phyloP scores from a whole-genome alignment of 305 asterid species.

The Withania somnifera region DNA sequence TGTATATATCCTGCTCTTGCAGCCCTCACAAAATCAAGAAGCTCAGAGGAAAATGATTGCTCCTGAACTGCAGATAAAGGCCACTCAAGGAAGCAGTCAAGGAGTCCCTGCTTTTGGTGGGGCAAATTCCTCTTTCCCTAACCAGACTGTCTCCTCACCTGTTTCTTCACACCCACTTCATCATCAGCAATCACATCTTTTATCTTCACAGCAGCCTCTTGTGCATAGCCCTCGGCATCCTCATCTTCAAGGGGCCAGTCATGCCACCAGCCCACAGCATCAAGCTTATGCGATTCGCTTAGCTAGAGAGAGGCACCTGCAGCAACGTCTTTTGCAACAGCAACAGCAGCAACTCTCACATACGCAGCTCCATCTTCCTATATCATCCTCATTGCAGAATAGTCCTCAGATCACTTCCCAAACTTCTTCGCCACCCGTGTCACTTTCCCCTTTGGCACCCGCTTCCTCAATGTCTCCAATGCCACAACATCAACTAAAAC shows the following conservation, averaged over 20 bases:
- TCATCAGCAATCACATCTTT: slow-evolving; percentile 8
- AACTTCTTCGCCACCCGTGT: slow-evolving; percentile 23
- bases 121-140: slow-evolving; percentile 7
- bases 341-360: slow-evolving; percentile 15
- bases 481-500: slow-evolving; percentile 54
- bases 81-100: slow-evolving; percentile 35
- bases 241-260: slow-evolving; percentile 43
- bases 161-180: slow-evolving; percentile 7
- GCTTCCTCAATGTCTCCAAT: slow-evolving; percentile 32
- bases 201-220: slow-evolving; percentile 3
- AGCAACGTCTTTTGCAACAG: slow-evolving; percentile 35
- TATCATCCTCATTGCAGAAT: slow-evolving; percentile 36
- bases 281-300: slow-evolving; percentile 50
- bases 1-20: slow-evolving; percentile 9
- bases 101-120: slow-evolving; percentile 34
- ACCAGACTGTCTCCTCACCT: slow-evolving; percentile 9
- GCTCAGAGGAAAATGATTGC: slow-evolving; percentile 32
- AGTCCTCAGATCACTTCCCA: slow-evolving; percentile 39
- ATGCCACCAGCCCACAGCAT: slow-evolving; percentile 38
- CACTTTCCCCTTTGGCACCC: slow-evolving; percentile 35
- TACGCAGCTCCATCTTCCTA: slow-evolving; percentile 23
- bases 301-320: slow-evolving; percentile 54
- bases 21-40: slow-evolving; percentile 39
- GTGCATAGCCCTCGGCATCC: slow-evolving; percentile 8
- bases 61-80: slow-evolving; percentile 39